A percentile compares a stretch with the other conserved stretches of the same genome.
Conservation (phyloP, 2,329 filamentous ascomycete genomes). For the Stemphylium beticola region DNA sequence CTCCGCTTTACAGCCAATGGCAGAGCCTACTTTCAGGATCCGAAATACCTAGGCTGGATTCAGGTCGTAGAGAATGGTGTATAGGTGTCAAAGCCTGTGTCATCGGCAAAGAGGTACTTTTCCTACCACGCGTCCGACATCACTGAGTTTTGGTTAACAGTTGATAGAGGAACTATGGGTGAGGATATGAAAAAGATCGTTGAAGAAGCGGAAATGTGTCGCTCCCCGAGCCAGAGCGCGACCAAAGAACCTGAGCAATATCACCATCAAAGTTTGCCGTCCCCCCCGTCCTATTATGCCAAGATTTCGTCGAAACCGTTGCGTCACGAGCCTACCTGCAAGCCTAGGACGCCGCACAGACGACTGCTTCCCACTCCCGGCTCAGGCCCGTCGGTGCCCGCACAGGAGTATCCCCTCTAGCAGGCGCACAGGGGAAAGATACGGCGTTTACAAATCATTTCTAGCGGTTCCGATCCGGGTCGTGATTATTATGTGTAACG, state of each 20-base stretch:
- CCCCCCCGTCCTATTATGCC: not conserved
- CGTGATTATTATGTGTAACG: not conserved
- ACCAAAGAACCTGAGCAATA: not conserved
- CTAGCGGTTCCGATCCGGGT: not conserved
- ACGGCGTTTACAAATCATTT: not conserved
- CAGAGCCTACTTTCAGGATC: conserved; percentile 2
- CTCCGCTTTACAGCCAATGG: not conserved
- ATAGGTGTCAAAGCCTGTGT: not conserved
- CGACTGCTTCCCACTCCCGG: not conserved
- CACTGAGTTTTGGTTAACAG: not conserved
- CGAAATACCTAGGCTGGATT: not conserved
- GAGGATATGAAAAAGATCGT: not conserved
- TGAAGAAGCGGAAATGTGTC: not conserved
- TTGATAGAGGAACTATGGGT: not conserved
- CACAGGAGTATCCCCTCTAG: not conserved
- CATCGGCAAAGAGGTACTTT: not conserved
- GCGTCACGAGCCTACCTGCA: not conserved
- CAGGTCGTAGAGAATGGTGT: not conserved
- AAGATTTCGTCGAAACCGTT: not conserved
- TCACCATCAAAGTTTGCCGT: not conserved
- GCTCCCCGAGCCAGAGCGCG: not conserved
- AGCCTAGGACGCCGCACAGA: not conserved
- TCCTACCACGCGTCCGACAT: not conserved
- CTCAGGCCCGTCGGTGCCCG: not conserved
- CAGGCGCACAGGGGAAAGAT: not conserved